Evolutionary conservation across 768 basidiomycete species (phyloP), one percentile per base, ranked within the genome.

Genomic region (Russula lepida): DNA sequence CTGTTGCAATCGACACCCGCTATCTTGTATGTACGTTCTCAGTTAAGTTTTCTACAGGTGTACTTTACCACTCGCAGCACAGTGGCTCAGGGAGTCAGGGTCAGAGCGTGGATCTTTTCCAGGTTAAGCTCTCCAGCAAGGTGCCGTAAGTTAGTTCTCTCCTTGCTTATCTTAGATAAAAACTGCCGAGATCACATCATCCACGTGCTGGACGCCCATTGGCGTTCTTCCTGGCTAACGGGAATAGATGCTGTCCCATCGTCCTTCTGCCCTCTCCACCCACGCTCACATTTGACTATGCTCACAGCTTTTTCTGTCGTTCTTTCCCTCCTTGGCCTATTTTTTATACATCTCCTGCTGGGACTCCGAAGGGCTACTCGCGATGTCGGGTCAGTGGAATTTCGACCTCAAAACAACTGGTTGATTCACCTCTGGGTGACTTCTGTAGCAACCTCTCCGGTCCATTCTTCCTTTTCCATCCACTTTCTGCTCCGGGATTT

Each of bases 391-490:
- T 60, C 23, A 25, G 60, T 50, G 19, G 27, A 12, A 21, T 8
- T 13, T 43, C 30, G 6, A 33, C 6, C 27, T 51, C 32, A 25
- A 43, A 21, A 33, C 1, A 0, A 23, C 39, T 9, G 15, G n/a
- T 41, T n/a, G 25, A 23, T 44, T 8, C 11, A 35, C 30, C 1
- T 15, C 6, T 4, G n/a, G 11, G 19, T 50, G 27, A 6, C 48
- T 8, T 27, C 15, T 49, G 3, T 15, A 61, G 60, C 28, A 33
- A 58, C 19, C 43, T 62, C 19, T 17, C 61, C 3, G 61, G 61
- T 27, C 35, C 25, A 30, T 46, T 28, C 12, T 52, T 30, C 15
- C 56, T 62, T 39, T 39, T 62, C 9, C 6, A 6, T 12, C 35
- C 28, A 1, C 2, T 6, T 7, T 30, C 49, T 32, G 3, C 6